phyloP scores from a whole-genome alignment of 768 basidiomycete genomes.

The Cystofilobasidium macerans region DNA sequence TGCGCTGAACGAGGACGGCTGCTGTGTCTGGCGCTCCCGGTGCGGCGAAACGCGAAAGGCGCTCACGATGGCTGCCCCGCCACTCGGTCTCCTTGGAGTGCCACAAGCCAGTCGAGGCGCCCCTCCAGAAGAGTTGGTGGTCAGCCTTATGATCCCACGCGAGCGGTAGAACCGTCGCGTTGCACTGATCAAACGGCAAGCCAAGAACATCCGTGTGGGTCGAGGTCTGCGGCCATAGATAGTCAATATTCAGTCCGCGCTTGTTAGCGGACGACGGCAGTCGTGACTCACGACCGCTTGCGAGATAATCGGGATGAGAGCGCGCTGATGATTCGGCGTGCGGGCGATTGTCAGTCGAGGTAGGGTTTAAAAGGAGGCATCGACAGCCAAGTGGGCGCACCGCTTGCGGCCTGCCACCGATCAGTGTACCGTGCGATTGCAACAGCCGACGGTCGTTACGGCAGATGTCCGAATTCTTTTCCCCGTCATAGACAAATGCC shows the following conservation, averaged over 20 bases:
- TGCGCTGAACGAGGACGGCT: neutral
- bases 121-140: slow-evolving; percentile 22
- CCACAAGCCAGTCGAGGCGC: slow-evolving; percentile 17
- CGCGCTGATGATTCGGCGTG: neutral
- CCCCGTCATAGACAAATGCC: slow-evolving; percentile 9
- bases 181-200: slow-evolving; percentile 10
- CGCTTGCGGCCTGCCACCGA: slow-evolving; percentile 1
- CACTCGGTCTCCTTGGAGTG: slow-evolving; percentile 9
- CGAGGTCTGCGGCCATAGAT: neutral
- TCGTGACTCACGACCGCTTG: neutral
- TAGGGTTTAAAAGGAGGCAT: neutral
- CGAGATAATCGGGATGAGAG: neutral
- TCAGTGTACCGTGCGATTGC: slow-evolving; percentile 7
- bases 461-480: neutral
- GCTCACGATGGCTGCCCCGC: slow-evolving; percentile 13
- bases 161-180: slow-evolving; percentile 2
- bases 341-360: neutral
- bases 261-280: neutral
- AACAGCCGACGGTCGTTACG: neutral
- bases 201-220: slow-evolving; percentile 12
- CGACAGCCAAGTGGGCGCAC: neutral
- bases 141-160: slow-evolving; percentile 12
- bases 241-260: neutral
- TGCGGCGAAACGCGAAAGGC: neutral
- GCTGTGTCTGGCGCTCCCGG: neutral